Conservation (phyloP, 208 protist species). For the Angomonas desouzai region DNA sequence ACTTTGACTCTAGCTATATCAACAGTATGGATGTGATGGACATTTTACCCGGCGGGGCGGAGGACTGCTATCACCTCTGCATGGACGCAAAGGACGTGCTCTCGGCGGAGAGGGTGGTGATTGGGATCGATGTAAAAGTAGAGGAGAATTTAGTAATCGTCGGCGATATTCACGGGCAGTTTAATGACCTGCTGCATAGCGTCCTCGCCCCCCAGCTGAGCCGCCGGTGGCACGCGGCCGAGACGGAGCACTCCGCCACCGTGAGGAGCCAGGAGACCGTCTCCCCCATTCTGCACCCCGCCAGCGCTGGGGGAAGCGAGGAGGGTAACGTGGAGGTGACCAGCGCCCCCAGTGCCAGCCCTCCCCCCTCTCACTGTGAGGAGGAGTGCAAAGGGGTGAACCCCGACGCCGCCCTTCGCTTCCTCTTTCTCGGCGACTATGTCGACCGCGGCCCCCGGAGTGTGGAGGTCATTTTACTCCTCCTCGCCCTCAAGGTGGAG, state of each 20-base stretch:
- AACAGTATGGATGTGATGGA: conserved; percentile 57
- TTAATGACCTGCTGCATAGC: conserved; percentile 66
- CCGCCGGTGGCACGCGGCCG: neutral
- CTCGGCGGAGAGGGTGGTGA: conserved; percentile 37
- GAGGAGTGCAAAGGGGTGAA: neutral
- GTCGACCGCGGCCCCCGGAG: conserved; percentile 93
- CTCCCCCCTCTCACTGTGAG: neutral
- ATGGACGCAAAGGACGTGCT: conserved; percentile 40
- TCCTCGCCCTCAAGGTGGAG: conserved; percentile 82
- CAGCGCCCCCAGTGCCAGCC: neutral
- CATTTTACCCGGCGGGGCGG: conserved; percentile 40
- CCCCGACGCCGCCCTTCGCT: conserved; percentile 37
- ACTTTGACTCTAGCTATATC: conserved; percentile 29
- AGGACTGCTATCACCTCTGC: conserved; percentile 52
- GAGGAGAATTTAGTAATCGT: conserved; percentile 66
- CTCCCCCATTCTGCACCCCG: neutral
- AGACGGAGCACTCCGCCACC: too few relatives aligned
- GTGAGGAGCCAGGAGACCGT: neutral
- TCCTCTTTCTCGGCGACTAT: conserved; percentile 98
- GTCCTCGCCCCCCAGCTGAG: conserved; percentile 58
- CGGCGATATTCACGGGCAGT: conserved; percentile 88
- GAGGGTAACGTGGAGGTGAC: neutral
- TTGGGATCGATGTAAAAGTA: conserved; percentile 42
- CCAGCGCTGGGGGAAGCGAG: neutral
- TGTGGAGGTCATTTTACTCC: conserved; percentile 77